Conservation (phyloP, 441 rosid species). For the Biscutella laevigata region DNA sequence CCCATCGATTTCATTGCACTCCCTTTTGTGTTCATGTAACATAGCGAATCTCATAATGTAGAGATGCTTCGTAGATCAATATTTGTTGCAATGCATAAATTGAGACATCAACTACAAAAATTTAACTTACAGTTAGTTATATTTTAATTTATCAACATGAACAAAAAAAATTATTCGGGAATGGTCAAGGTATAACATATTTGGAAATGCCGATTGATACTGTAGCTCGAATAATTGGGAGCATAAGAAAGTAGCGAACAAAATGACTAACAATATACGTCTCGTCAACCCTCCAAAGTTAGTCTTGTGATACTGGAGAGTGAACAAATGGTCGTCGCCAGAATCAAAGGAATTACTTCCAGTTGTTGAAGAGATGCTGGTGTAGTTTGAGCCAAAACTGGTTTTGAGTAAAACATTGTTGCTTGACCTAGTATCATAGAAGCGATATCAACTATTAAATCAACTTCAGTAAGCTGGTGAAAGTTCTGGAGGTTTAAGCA, state of each 20-base stretch:
- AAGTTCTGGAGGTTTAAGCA: slow-evolving; percentile 40
- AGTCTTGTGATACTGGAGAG: slow-evolving; percentile 50
- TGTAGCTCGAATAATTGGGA: neutral
- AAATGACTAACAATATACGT: slow-evolving; percentile 49
- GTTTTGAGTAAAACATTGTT: slow-evolving; percentile 37
- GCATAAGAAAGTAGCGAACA: neutral
- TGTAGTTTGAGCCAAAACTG: slow-evolving; percentile 19
- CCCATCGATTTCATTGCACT: too few species aligned
- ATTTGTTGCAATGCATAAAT: slow-evolving; percentile 38
- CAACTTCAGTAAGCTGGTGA: slow-evolving; percentile 45
- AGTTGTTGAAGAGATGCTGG: slow-evolving; percentile 19
- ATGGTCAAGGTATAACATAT: neutral
- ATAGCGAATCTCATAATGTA: slow-evolving; percentile 36
- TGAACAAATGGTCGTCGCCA: slow-evolving; percentile 17
- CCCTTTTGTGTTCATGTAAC: slow-evolving; percentile 61
- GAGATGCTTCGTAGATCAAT: slow-evolving; percentile 41
- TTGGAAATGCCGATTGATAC: neutral
- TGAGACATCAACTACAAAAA: neutral
- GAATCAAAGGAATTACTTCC: slow-evolving; percentile 18
- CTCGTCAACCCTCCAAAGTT: slow-evolving; percentile 66
- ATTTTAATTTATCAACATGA: neutral
- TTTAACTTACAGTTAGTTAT: neutral
- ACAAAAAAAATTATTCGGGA: neutral
- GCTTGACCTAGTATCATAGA: slow-evolving; percentile 41
- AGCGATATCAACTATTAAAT: slow-evolving; percentile 52